Conservation (phyloP, 768 basidiomycete genomes). For the Amanita exitialis region DNA sequence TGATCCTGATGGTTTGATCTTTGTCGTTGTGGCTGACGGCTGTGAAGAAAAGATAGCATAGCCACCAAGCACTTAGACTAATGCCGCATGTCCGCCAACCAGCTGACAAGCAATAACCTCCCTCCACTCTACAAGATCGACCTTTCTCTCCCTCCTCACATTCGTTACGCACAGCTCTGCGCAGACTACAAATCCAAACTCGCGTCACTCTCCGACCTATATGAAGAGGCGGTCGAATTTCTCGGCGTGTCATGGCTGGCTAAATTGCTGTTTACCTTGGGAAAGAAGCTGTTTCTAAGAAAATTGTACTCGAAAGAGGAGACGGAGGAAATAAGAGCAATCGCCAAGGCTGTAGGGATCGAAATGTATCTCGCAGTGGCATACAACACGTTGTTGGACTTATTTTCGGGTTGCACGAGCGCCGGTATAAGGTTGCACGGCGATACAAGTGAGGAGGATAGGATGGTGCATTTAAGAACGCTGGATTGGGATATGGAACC, state of each 20-base stretch:
- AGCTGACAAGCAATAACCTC: conserved; percentile 4
- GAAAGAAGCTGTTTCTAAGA: conserved; percentile 15
- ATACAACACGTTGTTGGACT: conserved; percentile 28
- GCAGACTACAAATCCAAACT: conserved; percentile 18
- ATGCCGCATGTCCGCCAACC: too few relatives aligned
- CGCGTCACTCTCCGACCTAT: conserved; percentile 16
- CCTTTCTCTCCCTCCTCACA: conserved; percentile 20
- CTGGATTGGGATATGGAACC: conserved; percentile 30
- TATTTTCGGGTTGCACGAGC: conserved; percentile 28
- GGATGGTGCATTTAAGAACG: conserved; percentile 26
- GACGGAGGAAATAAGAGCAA: conserved; percentile 23
- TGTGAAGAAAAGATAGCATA: too few relatives aligned
- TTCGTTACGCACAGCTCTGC: conserved; percentile 22
- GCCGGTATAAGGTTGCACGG: conserved; percentile 20
- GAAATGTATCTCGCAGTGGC: conserved; percentile 25
- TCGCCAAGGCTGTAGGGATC: conserved; percentile 18
- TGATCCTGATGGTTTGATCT: too few relatives aligned
- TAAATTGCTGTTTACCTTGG: conserved; percentile 12
- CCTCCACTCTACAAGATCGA: conserved; percentile 22
- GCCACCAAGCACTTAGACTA: too few relatives aligned
- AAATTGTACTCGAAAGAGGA: conserved; percentile 23
- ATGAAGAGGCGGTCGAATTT: conserved; percentile 16
- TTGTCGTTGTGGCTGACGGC: too few relatives aligned
- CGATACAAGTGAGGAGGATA: conserved; percentile 9
- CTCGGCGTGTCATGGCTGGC: conserved; percentile 13